A percentile compares a stretch with the other conserved stretches of the same genome.
phyloP scores from a whole-genome alignment of 192 early-diverging fungal genomes.

The Diversispora eburnea region DNA sequence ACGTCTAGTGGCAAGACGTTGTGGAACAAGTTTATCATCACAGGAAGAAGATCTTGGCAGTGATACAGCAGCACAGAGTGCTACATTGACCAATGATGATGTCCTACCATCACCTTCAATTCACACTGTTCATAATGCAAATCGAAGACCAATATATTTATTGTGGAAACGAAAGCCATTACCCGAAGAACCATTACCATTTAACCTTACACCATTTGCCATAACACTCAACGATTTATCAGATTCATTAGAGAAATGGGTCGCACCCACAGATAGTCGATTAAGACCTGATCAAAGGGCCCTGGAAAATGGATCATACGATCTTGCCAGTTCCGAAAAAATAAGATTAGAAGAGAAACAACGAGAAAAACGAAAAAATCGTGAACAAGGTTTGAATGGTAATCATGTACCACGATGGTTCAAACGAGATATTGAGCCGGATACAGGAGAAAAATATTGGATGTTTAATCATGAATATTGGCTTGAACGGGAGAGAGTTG shows the following conservation, averaged over 20 bases:
- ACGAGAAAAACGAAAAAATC: conserved; percentile 52
- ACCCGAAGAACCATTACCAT: conserved; percentile 52
- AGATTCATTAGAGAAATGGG: conserved; percentile 46
- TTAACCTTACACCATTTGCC: conserved; percentile 75
- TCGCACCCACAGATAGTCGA: conserved; percentile 81
- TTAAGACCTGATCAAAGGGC: conserved; percentile 82
- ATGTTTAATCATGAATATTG: conserved; percentile 70
- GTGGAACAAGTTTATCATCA: conserved; percentile 23
- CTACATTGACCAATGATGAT: conserved; percentile 30
- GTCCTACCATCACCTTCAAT: background rate
- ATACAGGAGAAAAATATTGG: conserved; percentile 68
- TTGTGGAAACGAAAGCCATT: conserved; percentile 62
- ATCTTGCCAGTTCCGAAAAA: conserved; percentile 71
- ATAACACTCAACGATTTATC: conserved; percentile 73
- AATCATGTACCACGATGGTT: conserved; percentile 80
- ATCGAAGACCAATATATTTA: conserved; percentile 46
- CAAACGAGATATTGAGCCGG: conserved; percentile 53
- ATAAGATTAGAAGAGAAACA: conserved; percentile 74
- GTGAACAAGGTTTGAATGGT: conserved; percentile 53
- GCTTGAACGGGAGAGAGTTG: conserved; percentile 55
- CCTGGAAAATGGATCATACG: conserved; percentile 81
- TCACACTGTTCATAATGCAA: conserved; percentile 31
- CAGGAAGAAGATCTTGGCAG: conserved; percentile 43
- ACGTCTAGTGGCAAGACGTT: conserved; percentile 54
- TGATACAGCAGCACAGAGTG: conserved; percentile 39